Percentiles rank a stretch among this genome's conserved stretches.
Evolutionary conservation across 2,329 filamentous ascomycete species (phyloP).

Genomic region (Monosporascus sp.): DNA sequence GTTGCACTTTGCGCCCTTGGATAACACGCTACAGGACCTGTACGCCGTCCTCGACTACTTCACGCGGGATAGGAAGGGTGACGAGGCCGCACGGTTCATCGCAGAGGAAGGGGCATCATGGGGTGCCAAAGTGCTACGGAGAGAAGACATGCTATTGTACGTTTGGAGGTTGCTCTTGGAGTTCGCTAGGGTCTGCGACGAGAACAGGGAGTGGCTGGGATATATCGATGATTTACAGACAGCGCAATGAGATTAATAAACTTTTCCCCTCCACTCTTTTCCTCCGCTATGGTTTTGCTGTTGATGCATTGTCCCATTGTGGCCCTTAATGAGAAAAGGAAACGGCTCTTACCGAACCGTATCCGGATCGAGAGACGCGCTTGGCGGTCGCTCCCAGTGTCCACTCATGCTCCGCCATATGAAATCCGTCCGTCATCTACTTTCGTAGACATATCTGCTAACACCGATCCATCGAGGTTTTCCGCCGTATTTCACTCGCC

Average conservation of each 20-base stretch:
- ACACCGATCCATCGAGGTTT: too few relatives aligned
- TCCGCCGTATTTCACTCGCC: too few relatives aligned
- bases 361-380: too few relatives aligned
- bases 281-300: too few relatives aligned
- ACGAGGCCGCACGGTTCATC: constrained; percentile 43
- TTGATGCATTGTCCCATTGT: too few relatives aligned
- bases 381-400: too few relatives aligned
- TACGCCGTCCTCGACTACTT: constrained; percentile 55
- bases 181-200: constrained; percentile 34
- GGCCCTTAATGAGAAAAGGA: too few relatives aligned
- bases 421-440: too few relatives aligned
- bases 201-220: constrained; percentile 23
- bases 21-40: constrained; percentile 52
- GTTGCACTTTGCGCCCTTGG: constrained; percentile 59
- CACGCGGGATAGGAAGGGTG: constrained; percentile 34
- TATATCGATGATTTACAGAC: constrained; percentile 23
- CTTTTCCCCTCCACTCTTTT: too few relatives aligned
- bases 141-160: constrained; percentile 53
- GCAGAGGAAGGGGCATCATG: constrained; percentile 46
- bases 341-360: too few relatives aligned
- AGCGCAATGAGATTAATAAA: constrained; percentile 1
- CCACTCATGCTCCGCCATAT: too few relatives aligned
- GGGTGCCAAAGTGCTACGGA: constrained; percentile 46
- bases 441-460: too few relatives aligned
- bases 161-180: constrained; percentile 44